Evolutionary conservation across 2,329 filamentous ascomycete genomes (phyloP).

Genomic region (Hymenoscyphus repandus): DNA sequence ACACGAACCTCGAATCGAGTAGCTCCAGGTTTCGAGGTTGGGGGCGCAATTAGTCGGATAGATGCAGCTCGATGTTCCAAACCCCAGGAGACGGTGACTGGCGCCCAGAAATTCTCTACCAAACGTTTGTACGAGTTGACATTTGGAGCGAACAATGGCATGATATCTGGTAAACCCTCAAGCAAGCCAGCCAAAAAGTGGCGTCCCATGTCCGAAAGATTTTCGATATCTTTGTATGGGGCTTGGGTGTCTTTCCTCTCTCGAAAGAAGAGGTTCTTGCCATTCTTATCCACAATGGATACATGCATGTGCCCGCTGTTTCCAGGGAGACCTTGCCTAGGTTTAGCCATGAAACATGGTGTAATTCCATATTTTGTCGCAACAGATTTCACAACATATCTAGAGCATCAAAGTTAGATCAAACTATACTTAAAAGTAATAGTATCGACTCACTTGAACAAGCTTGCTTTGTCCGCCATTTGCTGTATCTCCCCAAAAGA

Average conservation of each 20-base stretch:
- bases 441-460: slow-evolving; percentile 68
- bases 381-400: slow-evolving; percentile 82
- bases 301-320: slow-evolving; percentile 97
- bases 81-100: slow-evolving; percentile 96
- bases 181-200: slow-evolving; percentile 91
- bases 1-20: slow-evolving; percentile 92
- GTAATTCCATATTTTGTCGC: slow-evolving; percentile 85
- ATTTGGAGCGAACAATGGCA: slow-evolving; percentile 91
- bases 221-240: slow-evolving; percentile 67
- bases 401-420: slow-evolving; percentile 32
- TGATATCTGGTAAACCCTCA: slow-evolving; percentile 84
- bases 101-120: slow-evolving; percentile 98
- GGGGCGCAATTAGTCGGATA: slow-evolving; percentile 83
- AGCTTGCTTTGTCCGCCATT: slow-evolving; percentile 85
- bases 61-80: slow-evolving; percentile 91
- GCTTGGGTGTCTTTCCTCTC: slow-evolving; percentile 66
- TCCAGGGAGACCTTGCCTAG: slow-evolving; percentile 80
- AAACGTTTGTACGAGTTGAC: slow-evolving; percentile 98
- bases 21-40: slow-evolving; percentile 75
- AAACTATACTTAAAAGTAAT: background rate
- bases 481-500: slow-evolving; percentile 81
- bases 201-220: slow-evolving; percentile 81
- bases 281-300: slow-evolving; percentile 74
- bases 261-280: slow-evolving; percentile 79
- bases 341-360: slow-evolving; percentile 98